Conservation (phyloP, 2,329 filamentous ascomycete genomes). For the Trichoderma polysporum region DNA sequence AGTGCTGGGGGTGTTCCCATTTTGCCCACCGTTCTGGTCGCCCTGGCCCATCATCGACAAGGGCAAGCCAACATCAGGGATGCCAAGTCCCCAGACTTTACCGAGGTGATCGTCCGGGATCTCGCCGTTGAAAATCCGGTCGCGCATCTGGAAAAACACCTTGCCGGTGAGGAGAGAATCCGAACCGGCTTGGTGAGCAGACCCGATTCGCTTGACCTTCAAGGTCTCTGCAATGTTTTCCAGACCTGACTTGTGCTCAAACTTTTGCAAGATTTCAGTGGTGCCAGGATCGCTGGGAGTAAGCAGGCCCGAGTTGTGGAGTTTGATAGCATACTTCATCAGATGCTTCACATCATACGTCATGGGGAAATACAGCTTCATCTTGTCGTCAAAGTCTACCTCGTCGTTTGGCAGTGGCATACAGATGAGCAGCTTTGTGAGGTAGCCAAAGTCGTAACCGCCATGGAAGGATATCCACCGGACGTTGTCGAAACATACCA, state of each 20-base stretch:
- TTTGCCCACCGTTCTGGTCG: constrained; percentile 41
- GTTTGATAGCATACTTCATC: constrained; percentile 81
- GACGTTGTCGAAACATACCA: constrained; percentile 83
- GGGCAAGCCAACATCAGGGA: constrained; percentile 57
- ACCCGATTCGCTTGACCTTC: constrained; percentile 83
- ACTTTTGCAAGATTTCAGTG: constrained; percentile 74
- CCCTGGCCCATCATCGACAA: constrained; percentile 34
- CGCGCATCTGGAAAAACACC: constrained; percentile 91
- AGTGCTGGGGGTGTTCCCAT: constrained; percentile 59
- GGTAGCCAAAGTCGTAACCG: constrained; percentile 96
- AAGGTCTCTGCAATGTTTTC: constrained; percentile 93
- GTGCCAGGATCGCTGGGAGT: constrained; percentile 64
- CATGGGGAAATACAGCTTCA: constrained; percentile 89
- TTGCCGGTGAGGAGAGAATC: constrained; percentile 91
- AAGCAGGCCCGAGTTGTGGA: constrained; percentile 62
- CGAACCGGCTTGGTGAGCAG: constrained; percentile 88
- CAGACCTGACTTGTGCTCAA: constrained; percentile 87
- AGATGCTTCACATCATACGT: constrained; percentile 97
- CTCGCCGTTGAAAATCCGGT: constrained; percentile 80
- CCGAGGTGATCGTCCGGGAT: constrained; percentile 81
- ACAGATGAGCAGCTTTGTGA: constrained; percentile 89
- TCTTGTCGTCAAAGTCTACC: constrained; percentile 80
- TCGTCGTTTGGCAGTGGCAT: constrained; percentile 84
- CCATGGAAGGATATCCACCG: constrained; percentile 98
- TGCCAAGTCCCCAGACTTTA: constrained; percentile 90